A percentile compares a stretch with the other conserved stretches of the same genome.
Evolutionary conservation across 2,329 filamentous ascomycete species (phyloP).

Genomic region (Trichoderma koningiopsis): DNA sequence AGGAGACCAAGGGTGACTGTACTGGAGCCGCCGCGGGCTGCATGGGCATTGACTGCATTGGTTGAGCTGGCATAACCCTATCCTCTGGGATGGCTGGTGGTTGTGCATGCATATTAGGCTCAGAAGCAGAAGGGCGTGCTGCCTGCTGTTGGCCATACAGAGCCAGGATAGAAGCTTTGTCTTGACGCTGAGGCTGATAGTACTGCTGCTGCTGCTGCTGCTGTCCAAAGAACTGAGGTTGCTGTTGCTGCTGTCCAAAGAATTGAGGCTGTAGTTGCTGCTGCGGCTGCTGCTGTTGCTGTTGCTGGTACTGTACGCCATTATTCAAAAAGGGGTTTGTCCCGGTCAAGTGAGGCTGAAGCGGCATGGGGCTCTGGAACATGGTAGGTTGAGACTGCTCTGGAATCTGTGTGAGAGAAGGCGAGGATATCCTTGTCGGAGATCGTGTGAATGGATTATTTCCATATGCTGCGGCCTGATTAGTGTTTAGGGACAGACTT

Average conservation of each 20-base stretch:
- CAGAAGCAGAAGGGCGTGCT: constrained; percentile 43
- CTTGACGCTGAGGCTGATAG: constrained; percentile 53
- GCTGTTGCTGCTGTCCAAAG: constrained; percentile 28
- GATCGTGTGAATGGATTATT: constrained; percentile 55
- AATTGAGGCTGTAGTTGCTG: constrained; percentile 31
- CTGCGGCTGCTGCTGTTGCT: constrained; percentile 31
- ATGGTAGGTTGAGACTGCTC: constrained; percentile 53
- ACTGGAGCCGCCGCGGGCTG: constrained; percentile 36
- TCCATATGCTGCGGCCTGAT: constrained; percentile 37
- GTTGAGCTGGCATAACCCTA: constrained; percentile 32
- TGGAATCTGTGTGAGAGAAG: constrained; percentile 54
- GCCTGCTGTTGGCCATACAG: constrained; percentile 67
- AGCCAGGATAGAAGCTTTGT: constrained; percentile 75
- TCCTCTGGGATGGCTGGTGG: constrained; percentile 37
- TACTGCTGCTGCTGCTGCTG: constrained; percentile 31
- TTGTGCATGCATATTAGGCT: constrained; percentile 35
- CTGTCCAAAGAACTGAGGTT: constrained; percentile 38
- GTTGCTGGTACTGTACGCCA: constrained; percentile 34
- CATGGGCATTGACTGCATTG: constrained; percentile 34
- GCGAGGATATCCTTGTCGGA: constrained; percentile 54
- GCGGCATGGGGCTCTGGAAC: constrained; percentile 41
- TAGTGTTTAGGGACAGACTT: constrained; percentile 46
- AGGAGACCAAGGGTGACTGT: constrained; percentile 35
- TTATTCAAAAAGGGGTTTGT: constrained; percentile 45
- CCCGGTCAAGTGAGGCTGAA: constrained; percentile 36